A percentile compares a stretch with the other conserved stretches of the same genome.
These are phyloP conservation scores for Paramarasmius palmivorus DNA, from an alignment of 1,284 basidiomycete species.

Conservation along the genomic window DNA sequence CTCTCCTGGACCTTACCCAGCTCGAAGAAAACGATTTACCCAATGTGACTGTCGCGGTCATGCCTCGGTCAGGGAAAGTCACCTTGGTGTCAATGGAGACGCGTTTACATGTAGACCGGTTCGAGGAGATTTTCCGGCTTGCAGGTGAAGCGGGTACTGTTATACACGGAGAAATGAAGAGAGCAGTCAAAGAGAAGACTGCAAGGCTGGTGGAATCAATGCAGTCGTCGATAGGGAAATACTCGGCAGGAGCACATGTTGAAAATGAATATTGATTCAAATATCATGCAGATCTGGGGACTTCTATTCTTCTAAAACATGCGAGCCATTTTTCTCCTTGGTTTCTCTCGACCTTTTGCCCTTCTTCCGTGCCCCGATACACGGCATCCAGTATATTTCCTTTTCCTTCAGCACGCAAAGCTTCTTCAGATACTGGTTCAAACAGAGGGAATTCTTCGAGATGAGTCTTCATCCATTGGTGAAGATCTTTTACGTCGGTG, in stretches of 20 bases:
- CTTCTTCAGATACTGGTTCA: conserved; percentile 73
- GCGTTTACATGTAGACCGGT: conserved; percentile 88
- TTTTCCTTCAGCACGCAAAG: conserved; percentile 70
- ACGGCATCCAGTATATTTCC: conserved; percentile 81
- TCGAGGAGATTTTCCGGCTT: conserved; percentile 85
- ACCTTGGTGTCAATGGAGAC: conserved; percentile 94
- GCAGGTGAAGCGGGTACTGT: conserved; percentile 79
- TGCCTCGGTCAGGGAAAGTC: conserved; percentile 83
- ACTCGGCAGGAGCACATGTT: conserved; percentile 27
- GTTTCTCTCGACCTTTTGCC: conserved; percentile 95
- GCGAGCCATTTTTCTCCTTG: conserved; percentile 88
- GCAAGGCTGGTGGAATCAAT: conserved; percentile 55
- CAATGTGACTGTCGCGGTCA: conserved; percentile 82
- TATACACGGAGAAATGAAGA: conserved; percentile 85
- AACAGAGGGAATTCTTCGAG: conserved; percentile 88
- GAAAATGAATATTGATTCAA: conserved; percentile 32
- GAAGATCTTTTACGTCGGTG: conserved; percentile 94
- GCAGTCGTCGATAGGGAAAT: conserved; percentile 24
- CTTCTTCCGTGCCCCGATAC: conserved; percentile 89
- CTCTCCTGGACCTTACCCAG: conserved; percentile 84
- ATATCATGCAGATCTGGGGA: conserved; percentile 28
- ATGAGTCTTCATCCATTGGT: conserved; percentile 95
- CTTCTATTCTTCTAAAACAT: conserved; percentile 71
- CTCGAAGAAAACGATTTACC: conserved; percentile 93
- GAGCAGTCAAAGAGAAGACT: conserved; percentile 69